phyloP scores from a whole-genome alignment of 192 early-diverging fungal species.

The Coemansia sp. region DNA sequence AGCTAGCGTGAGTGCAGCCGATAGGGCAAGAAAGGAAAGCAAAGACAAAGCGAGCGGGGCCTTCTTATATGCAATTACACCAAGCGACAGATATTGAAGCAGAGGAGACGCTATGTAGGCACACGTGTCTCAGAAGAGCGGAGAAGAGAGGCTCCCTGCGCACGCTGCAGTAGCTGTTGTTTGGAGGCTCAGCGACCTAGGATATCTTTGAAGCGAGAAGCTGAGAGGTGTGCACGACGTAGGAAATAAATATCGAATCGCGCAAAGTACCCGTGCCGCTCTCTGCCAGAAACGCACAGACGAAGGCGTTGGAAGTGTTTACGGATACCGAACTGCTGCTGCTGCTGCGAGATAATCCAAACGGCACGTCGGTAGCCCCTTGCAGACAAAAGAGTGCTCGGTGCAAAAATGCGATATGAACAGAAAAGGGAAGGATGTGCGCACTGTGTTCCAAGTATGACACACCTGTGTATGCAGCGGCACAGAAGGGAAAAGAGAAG shows the following conservation, averaged over 20 bases:
- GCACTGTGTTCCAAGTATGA: not conserved
- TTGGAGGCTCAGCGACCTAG: not conserved
- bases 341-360: constrained; percentile 13
- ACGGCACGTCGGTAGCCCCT: constrained; percentile 9
- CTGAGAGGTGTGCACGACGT: constrained; percentile 1
- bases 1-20: not conserved
- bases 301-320: not conserved
- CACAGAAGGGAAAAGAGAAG: constrained; percentile 9
- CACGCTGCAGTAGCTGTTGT: not conserved
- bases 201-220: constrained; percentile 2
- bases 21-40: constrained; percentile 8
- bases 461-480: constrained; percentile 7
- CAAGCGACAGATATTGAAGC: constrained; percentile 6
- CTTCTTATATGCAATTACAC: constrained; percentile 5
- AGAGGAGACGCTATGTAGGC: constrained; percentile 11
- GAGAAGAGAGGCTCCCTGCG: not conserved
- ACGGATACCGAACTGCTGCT: constrained; percentile 6
- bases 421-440: not conserved
- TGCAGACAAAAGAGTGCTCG: not conserved
- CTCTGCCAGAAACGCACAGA: not conserved
- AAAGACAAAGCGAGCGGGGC: not conserved
- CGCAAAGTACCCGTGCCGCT: not conserved
- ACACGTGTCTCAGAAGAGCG: constrained; percentile 5
- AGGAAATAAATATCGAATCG: not conserved
- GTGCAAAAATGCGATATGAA: not conserved